Evolutionary conservation across 2,329 filamentous ascomycete species (phyloP), one percentile per base, ranked within the genome.

Genomic region (Apiospora arundinis): DNA sequence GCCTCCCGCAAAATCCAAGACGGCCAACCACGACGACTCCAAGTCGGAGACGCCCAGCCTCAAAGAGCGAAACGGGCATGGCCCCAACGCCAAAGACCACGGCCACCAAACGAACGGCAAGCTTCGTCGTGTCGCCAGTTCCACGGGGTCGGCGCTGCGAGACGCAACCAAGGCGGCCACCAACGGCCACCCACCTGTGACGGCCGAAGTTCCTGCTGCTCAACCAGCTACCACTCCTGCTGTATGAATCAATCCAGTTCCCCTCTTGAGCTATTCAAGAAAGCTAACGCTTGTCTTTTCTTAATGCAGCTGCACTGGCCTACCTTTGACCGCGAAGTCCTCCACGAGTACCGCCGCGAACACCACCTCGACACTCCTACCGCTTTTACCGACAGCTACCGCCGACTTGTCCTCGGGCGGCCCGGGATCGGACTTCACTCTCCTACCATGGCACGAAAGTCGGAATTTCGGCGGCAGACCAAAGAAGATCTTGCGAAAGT

Each of bases 331-430:
- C 85, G 90, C 72, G 83, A 89, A 67, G 84, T 92, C 67, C 89
- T 96, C 68, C 92, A 95, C 78, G 86, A 88, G 74, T 96, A 96
- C 85, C 90, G 93, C 74, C 89, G 92, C 79, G 88, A 92, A 74
- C 91, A 95, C 84, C 88, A 89, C 72, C 87, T 96, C 77, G 87
- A 89, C 77, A 91, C 90, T 0, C 92, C 93, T 16, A 89, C 91
- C 48, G 89, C 92, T 72, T 95, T 94, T 82, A 88, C 85, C 70
- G 89, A 86, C 76, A 86, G 88, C 60, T 91, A 90, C 80, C 88
- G 90, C 77, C 86, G 90, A 76, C 87, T 87, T 80, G 85, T 92
- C 16, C 84, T 93, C 56, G 87, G 89, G 8, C 85, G 88, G 82
- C 85, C 90, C 77, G 87, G 90, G 80, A 90, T 95, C 75, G 93